These are phyloP conservation scores for Nemania bipapillata DNA, from an alignment of 2,329 filamentous ascomycete species.

Conservation along the genomic window DNA sequence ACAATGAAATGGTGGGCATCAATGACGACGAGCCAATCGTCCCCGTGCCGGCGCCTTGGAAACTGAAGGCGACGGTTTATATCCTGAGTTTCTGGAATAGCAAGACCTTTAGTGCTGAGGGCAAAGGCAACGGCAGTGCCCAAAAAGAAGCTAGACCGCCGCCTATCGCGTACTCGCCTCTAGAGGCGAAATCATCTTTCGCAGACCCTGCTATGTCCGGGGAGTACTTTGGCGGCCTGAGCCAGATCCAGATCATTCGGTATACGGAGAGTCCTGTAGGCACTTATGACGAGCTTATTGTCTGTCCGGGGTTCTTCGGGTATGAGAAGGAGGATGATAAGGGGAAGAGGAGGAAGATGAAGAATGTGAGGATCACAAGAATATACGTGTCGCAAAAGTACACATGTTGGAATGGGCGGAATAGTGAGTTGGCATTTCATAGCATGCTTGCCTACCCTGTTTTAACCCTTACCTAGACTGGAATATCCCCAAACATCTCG, in stretches of 20 bases:
- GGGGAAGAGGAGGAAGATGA: slow-evolving; percentile 48
- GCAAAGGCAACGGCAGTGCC: neutral
- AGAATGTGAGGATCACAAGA: slow-evolving; percentile 59
- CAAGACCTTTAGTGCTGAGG: neutral
- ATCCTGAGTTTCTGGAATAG: slow-evolving; percentile 52
- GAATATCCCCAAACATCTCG: slow-evolving; percentile 67
- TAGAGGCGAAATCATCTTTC: slow-evolving; percentile 58
- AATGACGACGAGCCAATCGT: slow-evolving; percentile 34
- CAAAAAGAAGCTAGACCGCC: slow-evolving; percentile 53
- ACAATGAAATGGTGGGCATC: neutral
- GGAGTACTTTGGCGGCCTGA: slow-evolving; percentile 57
- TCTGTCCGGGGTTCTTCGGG: slow-evolving; percentile 60
- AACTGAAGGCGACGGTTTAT: slow-evolving; percentile 58
- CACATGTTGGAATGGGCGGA: slow-evolving; percentile 64
- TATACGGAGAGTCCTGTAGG: slow-evolving; percentile 63
- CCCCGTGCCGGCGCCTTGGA: slow-evolving; percentile 56
- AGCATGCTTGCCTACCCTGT: neutral
- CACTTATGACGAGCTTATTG: slow-evolving; percentile 63
- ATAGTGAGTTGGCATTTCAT: slow-evolving; percentile 52
- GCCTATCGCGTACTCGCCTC: slow-evolving; percentile 57
- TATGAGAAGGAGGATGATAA: slow-evolving; percentile 53
- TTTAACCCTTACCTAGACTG: slow-evolving; percentile 54
- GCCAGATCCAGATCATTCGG: slow-evolving; percentile 62
- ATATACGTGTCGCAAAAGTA: slow-evolving; percentile 65
- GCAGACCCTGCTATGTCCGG: slow-evolving; percentile 50